Evolutionary conservation across 495 filamentous ascomycete genomes (phyloP), one percentile per base, ranked within the genome.

Genomic region (Aspergillus nidulans): DNA sequence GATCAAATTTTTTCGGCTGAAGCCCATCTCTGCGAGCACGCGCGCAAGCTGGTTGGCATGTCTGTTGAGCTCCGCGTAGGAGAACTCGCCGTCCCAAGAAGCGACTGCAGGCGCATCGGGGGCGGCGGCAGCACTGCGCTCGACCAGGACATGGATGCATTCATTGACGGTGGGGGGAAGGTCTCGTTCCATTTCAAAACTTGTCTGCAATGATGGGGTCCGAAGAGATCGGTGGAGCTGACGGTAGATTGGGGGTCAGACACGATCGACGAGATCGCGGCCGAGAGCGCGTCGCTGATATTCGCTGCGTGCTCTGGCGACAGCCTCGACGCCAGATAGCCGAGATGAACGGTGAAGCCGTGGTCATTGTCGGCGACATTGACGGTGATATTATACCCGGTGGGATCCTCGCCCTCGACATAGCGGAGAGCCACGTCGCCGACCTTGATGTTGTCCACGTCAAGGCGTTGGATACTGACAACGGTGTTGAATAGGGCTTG

Each of bases 1-100:
- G 2, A 81, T 71, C 1, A 74, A 15, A 2, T 40, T 23, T 6
- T 68, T 65, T 1, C 43, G 55, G 4, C 39, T 46, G n/a, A 77
- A 57, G 10, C 75, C 74, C 2, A 70, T 58, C 28, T 62, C 57
- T 6, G 62, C 47, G 0, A 78, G 61, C 19, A 68, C 53, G 0
- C 6, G 12, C 2, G 77, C 64, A 1, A 66, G 21, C 1, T 4
- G 7, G 1, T 12, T 32, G 0, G 63, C 53, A 5, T 36, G 45
- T 0, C 13, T 3, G 40, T 60, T 56, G 0, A 69, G 54, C 40
- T 68, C 39, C 4, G 46, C 10, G 25, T 66, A 69, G 0, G 63
- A 63, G 1, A 68, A 20, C 2, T 49, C 0, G 13, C 58, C 63
- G 28, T 68, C 61, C 52, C 59, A 56, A 2, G 60, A 16, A n/a